Conservation (phyloP, 768 basidiomycete species). For the Flagelloscypha sp. region DNA sequence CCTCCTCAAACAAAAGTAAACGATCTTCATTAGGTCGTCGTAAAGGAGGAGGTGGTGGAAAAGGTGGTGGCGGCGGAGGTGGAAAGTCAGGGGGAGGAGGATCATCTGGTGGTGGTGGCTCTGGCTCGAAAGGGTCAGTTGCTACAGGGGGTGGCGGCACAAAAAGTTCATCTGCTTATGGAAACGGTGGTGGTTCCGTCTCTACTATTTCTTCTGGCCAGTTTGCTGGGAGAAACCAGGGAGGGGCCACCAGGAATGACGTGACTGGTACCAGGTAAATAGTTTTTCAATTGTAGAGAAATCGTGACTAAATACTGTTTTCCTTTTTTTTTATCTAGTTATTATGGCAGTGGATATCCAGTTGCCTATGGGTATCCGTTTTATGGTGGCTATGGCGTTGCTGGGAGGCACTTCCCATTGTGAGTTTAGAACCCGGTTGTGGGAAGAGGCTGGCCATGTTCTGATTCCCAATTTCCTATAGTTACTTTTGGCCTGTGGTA, state of each 20-base stretch:
- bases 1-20: too few species aligned
- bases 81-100: conserved; percentile 12
- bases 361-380: too few species aligned
- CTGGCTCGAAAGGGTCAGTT: conserved; percentile 3
- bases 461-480: too few species aligned
- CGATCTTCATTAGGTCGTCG: too few species aligned
- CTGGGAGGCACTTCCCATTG: conserved; percentile 35
- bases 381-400: conserved; percentile 27
- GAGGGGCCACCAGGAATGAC: conserved; percentile 29
- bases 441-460: too few species aligned
- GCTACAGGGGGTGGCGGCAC: conserved; percentile 17
- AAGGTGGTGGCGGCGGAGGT: conserved; percentile 9
- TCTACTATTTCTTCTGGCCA: conserved; percentile 21
- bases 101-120: conserved; percentile 4
- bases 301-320: neutral
- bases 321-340: conserved; percentile 16
- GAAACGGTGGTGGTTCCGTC: conserved; percentile 21
- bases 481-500: conserved; percentile 39
- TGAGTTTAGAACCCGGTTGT: too few species aligned
- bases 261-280: conserved; percentile 27
- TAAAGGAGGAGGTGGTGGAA: conserved; percentile 21
- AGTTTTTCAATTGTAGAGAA: conserved; percentile 4
- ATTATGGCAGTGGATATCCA: conserved; percentile 43
- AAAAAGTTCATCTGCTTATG: conserved; percentile 21
- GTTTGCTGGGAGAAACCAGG: conserved; percentile 26